These are phyloP conservation scores for Hirschioporus abietinus DNA, from an alignment of 768 basidiomycete genomes.

Conservation along the genomic window DNA sequence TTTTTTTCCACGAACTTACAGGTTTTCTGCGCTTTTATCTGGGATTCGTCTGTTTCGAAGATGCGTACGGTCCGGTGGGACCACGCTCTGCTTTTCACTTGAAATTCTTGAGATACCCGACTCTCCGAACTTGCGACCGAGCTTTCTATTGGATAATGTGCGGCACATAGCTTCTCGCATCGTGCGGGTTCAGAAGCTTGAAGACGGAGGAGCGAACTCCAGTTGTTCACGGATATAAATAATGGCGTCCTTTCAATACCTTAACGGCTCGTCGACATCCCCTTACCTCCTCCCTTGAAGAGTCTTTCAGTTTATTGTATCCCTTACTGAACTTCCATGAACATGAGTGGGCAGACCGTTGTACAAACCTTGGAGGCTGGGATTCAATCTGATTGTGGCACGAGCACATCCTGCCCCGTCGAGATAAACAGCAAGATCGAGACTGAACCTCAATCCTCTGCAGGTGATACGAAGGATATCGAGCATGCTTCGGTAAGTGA, in stretches of 20 bases:
- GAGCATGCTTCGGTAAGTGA: conserved; percentile 40
- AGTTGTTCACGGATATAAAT: background rate
- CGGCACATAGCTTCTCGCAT: background rate
- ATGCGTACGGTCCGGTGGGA: background rate
- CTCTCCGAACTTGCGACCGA: background rate
- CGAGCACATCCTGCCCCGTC: background rate
- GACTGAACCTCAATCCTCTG: background rate
- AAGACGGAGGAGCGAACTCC: background rate
- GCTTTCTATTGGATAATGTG: background rate
- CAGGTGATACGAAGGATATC: conserved; percentile 24
- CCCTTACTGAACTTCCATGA: background rate
- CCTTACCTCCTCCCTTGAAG: background rate
- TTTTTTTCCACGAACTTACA: background rate
- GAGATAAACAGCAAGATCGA: background rate
- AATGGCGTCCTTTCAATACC: background rate
- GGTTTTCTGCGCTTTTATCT: background rate
- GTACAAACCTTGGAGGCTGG: background rate
- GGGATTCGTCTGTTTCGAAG: background rate
- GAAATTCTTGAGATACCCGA: background rate
- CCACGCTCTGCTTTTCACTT: background rate
- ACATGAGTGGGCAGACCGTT: background rate
- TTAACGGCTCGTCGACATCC: background rate
- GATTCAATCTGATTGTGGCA: background rate
- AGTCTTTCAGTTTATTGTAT: background rate
- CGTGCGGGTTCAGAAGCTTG: background rate